Percentiles rank a stretch among this genome's conserved stretches.
Conservation (phyloP, 371 early-diverging fungal species). For the Syncephalastrum sp. region DNA sequence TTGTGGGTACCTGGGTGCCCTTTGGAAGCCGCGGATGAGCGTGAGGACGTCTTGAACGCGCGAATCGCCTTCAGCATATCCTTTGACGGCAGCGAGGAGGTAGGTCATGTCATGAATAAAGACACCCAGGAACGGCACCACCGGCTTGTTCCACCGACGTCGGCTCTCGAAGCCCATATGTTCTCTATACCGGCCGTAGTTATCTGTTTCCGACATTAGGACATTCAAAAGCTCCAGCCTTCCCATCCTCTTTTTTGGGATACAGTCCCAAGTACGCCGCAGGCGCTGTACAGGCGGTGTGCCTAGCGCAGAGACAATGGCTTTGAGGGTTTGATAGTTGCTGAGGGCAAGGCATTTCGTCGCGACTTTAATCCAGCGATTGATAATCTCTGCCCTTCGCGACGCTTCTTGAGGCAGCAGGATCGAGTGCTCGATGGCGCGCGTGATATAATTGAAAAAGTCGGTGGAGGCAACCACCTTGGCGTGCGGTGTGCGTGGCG, state of each 20-base stretch:
- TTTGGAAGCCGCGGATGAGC: conserved; percentile 48
- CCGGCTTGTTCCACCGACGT: conserved; percentile 38
- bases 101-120: conserved; percentile 77
- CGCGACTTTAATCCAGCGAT: conserved; percentile 73
- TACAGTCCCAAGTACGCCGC: conserved; percentile 68
- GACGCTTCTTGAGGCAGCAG: conserved; percentile 55
- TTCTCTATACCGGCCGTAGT: conserved; percentile 66
- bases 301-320: conserved; percentile 63
- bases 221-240: conserved; percentile 51
- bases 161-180: conserved; percentile 38
- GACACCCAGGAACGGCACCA: conserved; percentile 72
- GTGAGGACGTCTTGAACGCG: conserved; percentile 48
- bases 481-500: conserved; percentile 59
- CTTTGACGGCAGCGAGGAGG: conserved; percentile 59
- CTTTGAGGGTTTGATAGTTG: conserved; percentile 72
- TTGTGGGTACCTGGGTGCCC: conserved; percentile 54
- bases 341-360: conserved; percentile 55
- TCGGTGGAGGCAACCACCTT: conserved; percentile 68
- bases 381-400: conserved; percentile 59
- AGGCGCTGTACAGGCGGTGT: conserved; percentile 73
- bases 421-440: conserved; percentile 70
- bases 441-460: conserved; percentile 78
- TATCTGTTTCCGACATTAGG: conserved; percentile 69
- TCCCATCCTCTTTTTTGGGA: conserved; percentile 62
- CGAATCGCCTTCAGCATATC: conserved; percentile 38